Conservation (phyloP, 495 filamentous ascomycete species). For the Oidiodendron maius region DNA sequence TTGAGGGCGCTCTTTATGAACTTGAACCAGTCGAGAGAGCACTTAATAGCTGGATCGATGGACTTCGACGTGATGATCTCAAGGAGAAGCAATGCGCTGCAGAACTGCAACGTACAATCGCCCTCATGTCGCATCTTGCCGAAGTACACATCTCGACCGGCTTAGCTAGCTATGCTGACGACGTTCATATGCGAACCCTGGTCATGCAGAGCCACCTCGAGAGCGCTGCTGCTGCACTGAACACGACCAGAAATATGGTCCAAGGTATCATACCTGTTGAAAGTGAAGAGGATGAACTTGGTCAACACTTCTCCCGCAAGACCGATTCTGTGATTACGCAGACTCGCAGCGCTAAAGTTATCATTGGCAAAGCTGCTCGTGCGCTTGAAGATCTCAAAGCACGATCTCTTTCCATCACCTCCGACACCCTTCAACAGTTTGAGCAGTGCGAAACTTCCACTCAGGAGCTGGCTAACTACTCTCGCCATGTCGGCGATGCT, state of each 20-base stretch:
- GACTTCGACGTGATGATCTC: slow-evolving; percentile 76
- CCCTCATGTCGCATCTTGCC: slow-evolving; percentile 77
- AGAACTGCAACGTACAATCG: slow-evolving; percentile 77
- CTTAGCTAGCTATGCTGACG: slow-evolving; percentile 72
- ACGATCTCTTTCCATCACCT: slow-evolving; percentile 68
- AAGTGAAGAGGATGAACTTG: slow-evolving; percentile 55
- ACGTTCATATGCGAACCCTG: slow-evolving; percentile 64
- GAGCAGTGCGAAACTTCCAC: slow-evolving; percentile 57
- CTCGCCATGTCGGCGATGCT: slow-evolving; percentile 59
- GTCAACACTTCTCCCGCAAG: slow-evolving; percentile 61
- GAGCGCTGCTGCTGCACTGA: slow-evolving; percentile 62
- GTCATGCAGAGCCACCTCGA: slow-evolving; percentile 80
- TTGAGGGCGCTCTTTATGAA: slow-evolving; percentile 75
- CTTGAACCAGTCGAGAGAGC: slow-evolving; percentile 89
- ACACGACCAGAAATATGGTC: slow-evolving; percentile 56
- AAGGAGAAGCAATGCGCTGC: slow-evolving; percentile 72
- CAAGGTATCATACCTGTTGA: slow-evolving; percentile 50
- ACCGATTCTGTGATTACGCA: slow-evolving; percentile 66
- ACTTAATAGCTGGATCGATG: slow-evolving; percentile 84
- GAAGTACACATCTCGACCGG: slow-evolving; percentile 70
- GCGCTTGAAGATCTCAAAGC: slow-evolving; percentile 73
- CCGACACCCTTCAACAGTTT: slow-evolving; percentile 40
- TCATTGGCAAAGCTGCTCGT: slow-evolving; percentile 71
- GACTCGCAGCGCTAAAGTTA: slow-evolving; percentile 77
- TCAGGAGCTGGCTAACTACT: slow-evolving; percentile 59